Percentiles rank a stretch among this genome's conserved stretches.
Evolutionary conservation across 805 yeast genomes (phyloP).

Genomic region (Saccharomycopsis oosterbeekiorum): DNA sequence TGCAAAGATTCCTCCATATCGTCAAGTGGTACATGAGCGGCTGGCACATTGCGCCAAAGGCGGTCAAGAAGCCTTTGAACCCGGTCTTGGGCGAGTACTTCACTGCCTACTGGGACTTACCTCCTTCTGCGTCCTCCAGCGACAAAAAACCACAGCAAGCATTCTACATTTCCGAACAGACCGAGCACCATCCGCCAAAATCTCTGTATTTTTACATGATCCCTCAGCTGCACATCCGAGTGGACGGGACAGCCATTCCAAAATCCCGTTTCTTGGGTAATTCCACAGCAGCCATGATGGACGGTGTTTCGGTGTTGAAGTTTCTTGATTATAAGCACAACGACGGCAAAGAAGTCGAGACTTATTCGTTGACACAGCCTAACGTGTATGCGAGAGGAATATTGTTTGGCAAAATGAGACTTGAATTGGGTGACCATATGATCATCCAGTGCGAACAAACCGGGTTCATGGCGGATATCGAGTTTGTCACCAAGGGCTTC

Average conservation of each 20-base stretch:
- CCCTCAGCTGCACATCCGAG: conserved; percentile 72
- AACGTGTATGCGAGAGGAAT: conserved; percentile 93
- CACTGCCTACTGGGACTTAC: conserved; percentile 85
- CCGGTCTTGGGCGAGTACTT: conserved; percentile 91
- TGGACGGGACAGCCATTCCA: conserved; percentile 85
- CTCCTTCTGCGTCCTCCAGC: conserved; percentile 22
- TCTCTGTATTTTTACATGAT: conserved; percentile 84
- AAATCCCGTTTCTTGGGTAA: conserved; percentile 85
- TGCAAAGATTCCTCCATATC: conserved; percentile 62
- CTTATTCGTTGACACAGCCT: conserved; percentile 84
- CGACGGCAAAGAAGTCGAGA: conserved; percentile 38
- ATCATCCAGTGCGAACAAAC: conserved; percentile 51
- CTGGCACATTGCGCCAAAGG: conserved; percentile 98
- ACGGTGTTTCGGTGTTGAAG: conserved; percentile 68
- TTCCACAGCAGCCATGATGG: conserved; percentile 96
- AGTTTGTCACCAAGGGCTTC: conserved; percentile 91
- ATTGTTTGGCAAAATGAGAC: conserved; percentile 77
- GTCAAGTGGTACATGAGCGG: conserved; percentile 88
- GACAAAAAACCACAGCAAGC: conserved; percentile 50
- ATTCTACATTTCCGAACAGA: conserved; percentile 85
- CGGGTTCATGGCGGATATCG: conserved; percentile 66
- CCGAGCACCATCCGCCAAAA: conserved; percentile 98
- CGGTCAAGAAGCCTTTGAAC: conserved; percentile 93
- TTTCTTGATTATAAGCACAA: conserved; percentile 48
- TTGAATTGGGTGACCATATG: conserved; percentile 91